These are phyloP conservation scores for Xylariomycetidae sp. DNA, from an alignment of 2,329 filamentous ascomycete genomes.

Conservation along the genomic window DNA sequence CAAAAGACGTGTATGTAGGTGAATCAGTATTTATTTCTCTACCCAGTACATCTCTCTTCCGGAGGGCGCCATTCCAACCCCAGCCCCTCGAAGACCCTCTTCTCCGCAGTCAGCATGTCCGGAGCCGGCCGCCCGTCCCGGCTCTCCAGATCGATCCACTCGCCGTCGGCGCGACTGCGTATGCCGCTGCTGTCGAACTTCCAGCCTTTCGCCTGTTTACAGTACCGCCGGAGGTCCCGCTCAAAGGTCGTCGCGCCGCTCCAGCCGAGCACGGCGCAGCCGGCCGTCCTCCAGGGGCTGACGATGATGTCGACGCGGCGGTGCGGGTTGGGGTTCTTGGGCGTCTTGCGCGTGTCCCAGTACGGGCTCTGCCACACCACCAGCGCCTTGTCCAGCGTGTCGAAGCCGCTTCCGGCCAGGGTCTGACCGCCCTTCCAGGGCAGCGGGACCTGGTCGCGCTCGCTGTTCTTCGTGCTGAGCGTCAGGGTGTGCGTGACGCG, in stretches of 20 bases:
- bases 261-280: conserved; percentile 87
- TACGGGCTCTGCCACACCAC: conserved; percentile 82
- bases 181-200: conserved; percentile 93
- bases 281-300: conserved; percentile 80
- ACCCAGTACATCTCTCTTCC: conserved; percentile 60
- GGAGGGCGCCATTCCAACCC: conserved; percentile 64
- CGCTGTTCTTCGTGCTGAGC: conserved; percentile 64
- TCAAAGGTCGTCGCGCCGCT: conserved; percentile 85
- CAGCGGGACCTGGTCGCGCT: conserved; percentile 62
- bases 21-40: neutral
- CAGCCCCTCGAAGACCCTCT: conserved; percentile 72
- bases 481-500: conserved; percentile 81
- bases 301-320: conserved; percentile 90
- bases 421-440: conserved; percentile 44
- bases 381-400: conserved; percentile 85
- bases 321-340: conserved; percentile 68
- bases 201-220: conserved; percentile 64
- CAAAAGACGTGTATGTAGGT: neutral
- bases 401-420: conserved; percentile 61
- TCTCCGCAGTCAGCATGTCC: conserved; percentile 70
- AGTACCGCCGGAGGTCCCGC: conserved; percentile 77
- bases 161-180: conserved; percentile 59
- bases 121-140: conserved; percentile 43
- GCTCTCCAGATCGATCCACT: conserved; percentile 64
- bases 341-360: conserved; percentile 34